Evolutionary conservation across 1,284 basidiomycete species (phyloP).

Genomic region (Trametes hirsuta): DNA sequence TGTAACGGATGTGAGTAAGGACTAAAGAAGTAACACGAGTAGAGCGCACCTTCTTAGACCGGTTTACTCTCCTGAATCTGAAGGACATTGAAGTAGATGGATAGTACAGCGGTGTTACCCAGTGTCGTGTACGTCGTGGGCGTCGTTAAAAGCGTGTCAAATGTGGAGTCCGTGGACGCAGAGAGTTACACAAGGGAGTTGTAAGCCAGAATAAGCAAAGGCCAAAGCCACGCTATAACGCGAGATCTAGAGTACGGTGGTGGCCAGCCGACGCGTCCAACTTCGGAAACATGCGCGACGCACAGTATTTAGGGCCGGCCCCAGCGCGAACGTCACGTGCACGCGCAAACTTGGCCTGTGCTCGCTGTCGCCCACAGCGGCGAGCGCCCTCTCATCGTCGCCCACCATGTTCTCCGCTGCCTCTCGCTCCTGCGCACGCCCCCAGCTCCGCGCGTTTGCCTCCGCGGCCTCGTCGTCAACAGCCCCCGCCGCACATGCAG

Average conservation of each 20-base stretch:
- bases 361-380: constrained; percentile 15
- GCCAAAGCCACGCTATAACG: neutral
- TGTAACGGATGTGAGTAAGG: neutral
- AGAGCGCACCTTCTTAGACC: constrained; percentile 48
- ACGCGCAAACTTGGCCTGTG: constrained; percentile 8
- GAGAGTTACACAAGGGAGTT: neutral
- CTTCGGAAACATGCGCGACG: constrained; percentile 15
- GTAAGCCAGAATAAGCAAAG: neutral
- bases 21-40: neutral
- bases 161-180: neutral
- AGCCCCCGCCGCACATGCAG: constrained; percentile 27
- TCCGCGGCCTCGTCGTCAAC: constrained; percentile 14
- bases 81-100: neutral
- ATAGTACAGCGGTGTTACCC: neutral
- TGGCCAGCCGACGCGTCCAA: constrained; percentile 6
- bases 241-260: neutral
- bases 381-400: constrained; percentile 5
- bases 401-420: constrained; percentile 14
- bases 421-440: constrained; percentile 4
- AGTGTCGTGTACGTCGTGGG: neutral
- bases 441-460: constrained; percentile 14
- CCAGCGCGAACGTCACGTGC: constrained; percentile 26
- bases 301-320: constrained; percentile 31
- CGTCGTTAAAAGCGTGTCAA: neutral
- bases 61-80: constrained; percentile 39